Evolutionary conservation across 345 rosid species (phyloP).

Genomic region (Noccaea bulbosa): DNA sequence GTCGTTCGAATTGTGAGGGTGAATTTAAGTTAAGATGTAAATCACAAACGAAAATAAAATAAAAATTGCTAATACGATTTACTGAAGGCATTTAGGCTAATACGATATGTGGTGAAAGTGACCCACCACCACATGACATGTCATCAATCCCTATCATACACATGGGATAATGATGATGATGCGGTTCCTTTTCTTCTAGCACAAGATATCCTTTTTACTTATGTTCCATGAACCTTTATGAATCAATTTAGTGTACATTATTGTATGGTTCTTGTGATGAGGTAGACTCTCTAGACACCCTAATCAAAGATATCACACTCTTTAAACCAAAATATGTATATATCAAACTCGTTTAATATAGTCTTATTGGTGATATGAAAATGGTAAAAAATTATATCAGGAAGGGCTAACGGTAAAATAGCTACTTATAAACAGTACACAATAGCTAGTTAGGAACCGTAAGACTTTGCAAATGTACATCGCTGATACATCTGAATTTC

Average conservation of each 20-base stretch:
- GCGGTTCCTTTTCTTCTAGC: conserved; percentile 34
- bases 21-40: no score
- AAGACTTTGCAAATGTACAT: no score
- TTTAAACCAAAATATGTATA: no score
- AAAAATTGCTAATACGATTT: conserved; percentile 16
- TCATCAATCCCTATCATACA: conserved; percentile 35
- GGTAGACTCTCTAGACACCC: conserved; percentile 1
- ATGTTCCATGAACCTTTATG: not conserved
- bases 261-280: conserved; percentile 16
- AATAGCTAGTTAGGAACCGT: no score
- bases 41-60: no score
- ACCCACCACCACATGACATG: conserved; percentile 45
- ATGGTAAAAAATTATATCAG: no score
- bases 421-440: no score
- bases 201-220: conserved; percentile 35
- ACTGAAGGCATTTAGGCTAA: not conserved
- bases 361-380: no score
- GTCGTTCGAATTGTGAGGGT: no score
- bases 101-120: conserved; percentile 28
- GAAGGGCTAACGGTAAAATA: no score
- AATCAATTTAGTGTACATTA: not conserved
- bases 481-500: no score
- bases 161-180: conserved; percentile 38
- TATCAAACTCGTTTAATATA: not conserved
- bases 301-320: not conserved